These are phyloP conservation scores for Moniliella sp. DNA, from an alignment of 1,284 basidiomycete genomes.

Conservation along the genomic window DNA sequence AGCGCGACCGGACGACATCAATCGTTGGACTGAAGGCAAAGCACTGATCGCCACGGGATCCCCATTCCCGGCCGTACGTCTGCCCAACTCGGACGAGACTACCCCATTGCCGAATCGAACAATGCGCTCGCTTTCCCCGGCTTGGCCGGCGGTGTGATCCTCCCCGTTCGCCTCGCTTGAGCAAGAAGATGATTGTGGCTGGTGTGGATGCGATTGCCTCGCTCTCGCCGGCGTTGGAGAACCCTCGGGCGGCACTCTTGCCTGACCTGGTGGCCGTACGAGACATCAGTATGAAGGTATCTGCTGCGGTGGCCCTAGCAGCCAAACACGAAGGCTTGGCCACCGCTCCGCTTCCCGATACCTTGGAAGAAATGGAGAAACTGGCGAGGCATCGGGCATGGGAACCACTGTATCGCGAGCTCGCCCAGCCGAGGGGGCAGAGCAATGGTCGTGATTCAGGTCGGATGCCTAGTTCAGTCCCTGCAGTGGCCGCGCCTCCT, in stretches of 20 bases:
- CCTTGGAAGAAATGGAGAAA: neutral
- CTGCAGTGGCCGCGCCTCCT: too few relatives aligned
- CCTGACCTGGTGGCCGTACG: neutral
- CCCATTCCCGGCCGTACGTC: constrained; percentile 43
- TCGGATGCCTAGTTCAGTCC: too few relatives aligned
- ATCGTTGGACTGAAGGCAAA: constrained; percentile 44
- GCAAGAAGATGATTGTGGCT: neutral
- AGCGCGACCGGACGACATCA: constrained; percentile 53
- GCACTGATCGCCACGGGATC: constrained; percentile 74
- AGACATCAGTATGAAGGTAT: neutral
- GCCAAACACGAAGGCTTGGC: neutral
- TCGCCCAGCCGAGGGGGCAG: too few relatives aligned
- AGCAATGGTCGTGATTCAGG: too few relatives aligned
- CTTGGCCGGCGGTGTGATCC: neutral
- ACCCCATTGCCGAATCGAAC: neutral
- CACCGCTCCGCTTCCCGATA: neutral
- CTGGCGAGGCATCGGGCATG: neutral
- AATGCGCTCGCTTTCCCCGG: neutral
- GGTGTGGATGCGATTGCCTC: neutral
- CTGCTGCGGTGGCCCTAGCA: neutral
- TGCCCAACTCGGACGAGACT: neutral
- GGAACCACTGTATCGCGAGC: neutral
- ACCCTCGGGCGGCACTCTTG: neutral
- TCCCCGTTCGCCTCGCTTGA: neutral
- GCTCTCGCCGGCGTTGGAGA: neutral